Evolutionary conservation across 139 green algal genomes (phyloP).

Genomic region (Eudorina sp.): DNA sequence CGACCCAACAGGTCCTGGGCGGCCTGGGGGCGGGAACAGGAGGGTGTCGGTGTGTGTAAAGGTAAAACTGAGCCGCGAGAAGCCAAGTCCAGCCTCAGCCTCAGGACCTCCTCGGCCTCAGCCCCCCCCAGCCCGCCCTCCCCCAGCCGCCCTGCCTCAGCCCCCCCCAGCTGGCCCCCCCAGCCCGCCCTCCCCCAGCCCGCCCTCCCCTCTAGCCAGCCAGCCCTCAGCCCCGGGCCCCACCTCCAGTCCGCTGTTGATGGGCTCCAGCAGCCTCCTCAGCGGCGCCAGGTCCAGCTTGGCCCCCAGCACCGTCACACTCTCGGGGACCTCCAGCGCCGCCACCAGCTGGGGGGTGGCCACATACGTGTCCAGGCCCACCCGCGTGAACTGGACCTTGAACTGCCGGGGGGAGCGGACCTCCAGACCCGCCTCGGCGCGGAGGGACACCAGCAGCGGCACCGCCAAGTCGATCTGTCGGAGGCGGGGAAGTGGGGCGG

Average conservation of each 20-base stretch:
- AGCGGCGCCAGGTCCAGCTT: conserved; percentile 58
- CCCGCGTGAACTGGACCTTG: conserved; percentile 56
- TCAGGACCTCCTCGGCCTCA: too few relatives aligned
- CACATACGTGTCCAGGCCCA: conserved; percentile 64
- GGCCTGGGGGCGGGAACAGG: not conserved
- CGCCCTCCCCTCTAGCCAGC: not conserved
- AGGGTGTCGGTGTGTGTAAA: conserved; percentile 8
- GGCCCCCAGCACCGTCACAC: conserved; percentile 71
- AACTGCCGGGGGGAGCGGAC: conserved; percentile 58
- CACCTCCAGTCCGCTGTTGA: conserved; percentile 55
- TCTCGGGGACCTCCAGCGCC: conserved; percentile 57
- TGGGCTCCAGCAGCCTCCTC: conserved; percentile 42
- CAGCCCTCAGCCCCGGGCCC: not conserved
- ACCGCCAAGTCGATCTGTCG: conserved; percentile 53
- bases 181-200: not conserved
- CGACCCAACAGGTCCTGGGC: conserved; percentile 27
- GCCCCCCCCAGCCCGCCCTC: too few relatives aligned
- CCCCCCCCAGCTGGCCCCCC: not conserved
- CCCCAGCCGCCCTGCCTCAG: too few relatives aligned
- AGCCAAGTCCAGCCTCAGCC: too few relatives aligned
- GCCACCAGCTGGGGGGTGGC: conserved; percentile 58
- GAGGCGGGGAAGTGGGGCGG: not conserved
- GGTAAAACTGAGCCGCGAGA: not conserved
- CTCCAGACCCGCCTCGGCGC: conserved; percentile 54
- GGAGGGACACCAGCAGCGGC: conserved; percentile 49